These are phyloP conservation scores for Capsicum rhomboideum DNA, from an alignment of 257 asterid genomes.

Conservation along the genomic window DNA sequence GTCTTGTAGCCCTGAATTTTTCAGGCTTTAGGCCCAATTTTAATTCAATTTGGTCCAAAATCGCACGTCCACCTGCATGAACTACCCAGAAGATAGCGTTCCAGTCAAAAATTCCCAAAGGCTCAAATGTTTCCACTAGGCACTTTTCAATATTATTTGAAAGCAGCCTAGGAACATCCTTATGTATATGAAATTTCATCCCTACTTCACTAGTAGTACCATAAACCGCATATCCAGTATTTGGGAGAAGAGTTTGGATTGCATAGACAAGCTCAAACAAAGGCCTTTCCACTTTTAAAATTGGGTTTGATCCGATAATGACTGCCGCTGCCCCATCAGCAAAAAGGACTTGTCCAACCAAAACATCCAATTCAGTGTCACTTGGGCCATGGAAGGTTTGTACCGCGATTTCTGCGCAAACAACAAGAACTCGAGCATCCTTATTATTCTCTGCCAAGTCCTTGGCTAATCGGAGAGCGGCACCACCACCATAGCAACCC, in stretches of 20 bases:
- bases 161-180: background rate
- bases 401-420: slow-evolving; percentile 4
- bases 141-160: background rate
- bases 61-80: slow-evolving; percentile 10
- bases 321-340: slow-evolving; percentile 8
- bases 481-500: slow-evolving; percentile 14
- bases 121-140: slow-evolving; percentile 1
- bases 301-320: background rate
- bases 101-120: slow-evolving; percentile 11
- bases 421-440: slow-evolving; percentile 7
- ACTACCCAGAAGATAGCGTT: slow-evolving; percentile 9
- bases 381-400: slow-evolving; percentile 6
- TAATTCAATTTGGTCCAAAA: slow-evolving; percentile 6
- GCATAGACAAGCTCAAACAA: slow-evolving; percentile 2
- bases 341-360: slow-evolving; percentile 9
- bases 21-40: background rate
- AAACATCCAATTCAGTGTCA: slow-evolving; percentile 1
- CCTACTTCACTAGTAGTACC: slow-evolving; percentile 2
- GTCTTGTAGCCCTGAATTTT: background rate
- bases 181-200: background rate
- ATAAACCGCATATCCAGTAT: background rate
- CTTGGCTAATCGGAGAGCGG: slow-evolving; percentile 12
- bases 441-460: slow-evolving; percentile 14
- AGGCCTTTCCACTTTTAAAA: background rate
- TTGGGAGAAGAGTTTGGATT: slow-evolving; percentile 7